Base-by-base conservation (phyloP, 768 basidiomycete genomes). In the Strobilomyces confusus region DNA sequence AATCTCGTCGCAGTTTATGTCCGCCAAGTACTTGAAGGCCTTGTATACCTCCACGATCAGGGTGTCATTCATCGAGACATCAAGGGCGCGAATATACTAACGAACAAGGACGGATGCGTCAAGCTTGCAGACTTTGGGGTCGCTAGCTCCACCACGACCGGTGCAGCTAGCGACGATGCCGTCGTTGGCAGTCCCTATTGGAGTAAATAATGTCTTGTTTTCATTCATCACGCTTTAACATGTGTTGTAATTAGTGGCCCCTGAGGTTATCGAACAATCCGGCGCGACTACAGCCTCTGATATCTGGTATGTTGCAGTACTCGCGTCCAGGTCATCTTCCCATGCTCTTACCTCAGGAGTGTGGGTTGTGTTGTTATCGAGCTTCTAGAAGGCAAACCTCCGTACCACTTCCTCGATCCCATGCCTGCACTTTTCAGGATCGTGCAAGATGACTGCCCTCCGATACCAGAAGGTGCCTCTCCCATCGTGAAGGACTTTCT, bases 51-150 rank as follows among this genome's bases (percentile, higher is more conserved):
- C 19, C 97, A 99, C 66, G 95, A 98, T 60, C 95, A 98, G 75
- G 97, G 97, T 77, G 97, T 99, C 56, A 98, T 99, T 62, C 97
- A 99, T 69, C 81, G 97, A 30, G 97, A 99, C 64, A 98, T 99
- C 76, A 99, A 99, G 69, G 97, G 97, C 33, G 95, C 97, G 14
- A 99, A 99, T 60, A 97, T 99, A 65, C 77, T 99, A 42, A 98
- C 97, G 19, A 98, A 97, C 69, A 99, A 99, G 73, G 95, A 98
- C 73, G 97, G 97, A 8, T 89, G 87, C 20, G 95, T 99, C 54
- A 99, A 98, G 71, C 80, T 99, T n/a, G 97, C 97, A 13, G 97
- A 99, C 72, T 99, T 99, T 65, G 97, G 97, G 47, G 97, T 99
- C 19, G 93, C 94, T 12, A 87, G 86, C 49, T 84, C 79, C 41